A percentile compares a stretch with the other conserved stretches of the same genome.
These are phyloP conservation scores for Psidium friedrichsthalianum DNA, from an alignment of 345 rosid species.

Conservation along the genomic window DNA sequence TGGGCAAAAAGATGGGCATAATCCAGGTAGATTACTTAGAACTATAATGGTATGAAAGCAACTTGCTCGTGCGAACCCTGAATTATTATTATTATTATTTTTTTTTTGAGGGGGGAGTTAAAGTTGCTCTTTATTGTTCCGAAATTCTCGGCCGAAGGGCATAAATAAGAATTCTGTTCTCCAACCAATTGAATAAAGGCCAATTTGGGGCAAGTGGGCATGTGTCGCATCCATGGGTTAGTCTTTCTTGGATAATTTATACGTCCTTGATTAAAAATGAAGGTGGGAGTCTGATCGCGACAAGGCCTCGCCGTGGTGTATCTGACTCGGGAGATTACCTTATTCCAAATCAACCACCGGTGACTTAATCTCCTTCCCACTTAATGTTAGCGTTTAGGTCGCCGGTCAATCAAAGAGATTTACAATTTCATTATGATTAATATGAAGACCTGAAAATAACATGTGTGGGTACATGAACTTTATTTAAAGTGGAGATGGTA, in stretches of 20 bases:
- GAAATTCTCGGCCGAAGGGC: background rate
- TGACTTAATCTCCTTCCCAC: background rate
- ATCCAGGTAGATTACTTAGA: background rate
- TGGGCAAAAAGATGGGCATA: background rate
- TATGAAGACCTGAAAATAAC: background rate
- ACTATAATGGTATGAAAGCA: background rate
- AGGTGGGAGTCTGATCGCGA: background rate
- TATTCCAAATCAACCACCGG: background rate
- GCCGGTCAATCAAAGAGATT: background rate
- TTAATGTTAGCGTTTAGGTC: background rate
- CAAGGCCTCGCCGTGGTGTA: background rate
- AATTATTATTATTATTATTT: background rate
- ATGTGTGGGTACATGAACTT: background rate
- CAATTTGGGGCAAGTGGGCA: background rate
- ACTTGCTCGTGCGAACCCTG: background rate
- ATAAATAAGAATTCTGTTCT: background rate
- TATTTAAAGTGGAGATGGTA: background rate
- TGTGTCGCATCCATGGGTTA: background rate
- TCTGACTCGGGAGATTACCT: background rate
- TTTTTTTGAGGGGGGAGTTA: too few relatives aligned
- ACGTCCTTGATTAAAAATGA: background rate
- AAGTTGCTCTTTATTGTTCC: background rate
- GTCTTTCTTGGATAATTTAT: background rate
- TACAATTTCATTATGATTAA: background rate
- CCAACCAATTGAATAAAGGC: background rate